Evolutionary conservation across 345 rosid species (phyloP).

Genomic region (Pugionium cornutum): DNA sequence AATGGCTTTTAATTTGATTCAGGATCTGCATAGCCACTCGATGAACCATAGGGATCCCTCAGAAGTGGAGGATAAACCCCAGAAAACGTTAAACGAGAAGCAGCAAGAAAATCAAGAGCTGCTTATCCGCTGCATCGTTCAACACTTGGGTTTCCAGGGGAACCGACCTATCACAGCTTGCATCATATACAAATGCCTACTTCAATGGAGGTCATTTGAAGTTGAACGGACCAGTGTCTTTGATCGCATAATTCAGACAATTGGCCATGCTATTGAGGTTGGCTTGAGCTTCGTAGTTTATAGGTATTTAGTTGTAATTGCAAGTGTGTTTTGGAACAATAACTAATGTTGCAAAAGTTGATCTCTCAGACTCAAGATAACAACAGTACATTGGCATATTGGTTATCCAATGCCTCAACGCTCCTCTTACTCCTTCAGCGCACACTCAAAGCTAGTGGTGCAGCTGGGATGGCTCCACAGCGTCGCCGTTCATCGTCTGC

Average conservation of each 20-base stretch:
- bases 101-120: slow-evolving; percentile 96
- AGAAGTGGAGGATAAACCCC: slow-evolving; percentile 83
- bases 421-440: slow-evolving; percentile 89
- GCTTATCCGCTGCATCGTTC: slow-evolving; percentile 89
- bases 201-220: slow-evolving; percentile 98
- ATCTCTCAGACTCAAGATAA: slow-evolving; percentile 77
- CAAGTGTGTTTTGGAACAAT: background rate
- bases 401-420: slow-evolving; percentile 95
- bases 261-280: slow-evolving; percentile 92
- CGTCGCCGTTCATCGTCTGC: slow-evolving; percentile 95
- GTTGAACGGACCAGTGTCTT: slow-evolving; percentile 90
- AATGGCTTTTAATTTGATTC: slow-evolving; percentile 28
- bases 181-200: slow-evolving; percentile 84
- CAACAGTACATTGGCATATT: slow-evolving; percentile 78
- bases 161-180: slow-evolving; percentile 90
- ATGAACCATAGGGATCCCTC: slow-evolving; percentile 63
- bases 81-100: slow-evolving; percentile 85
- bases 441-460: slow-evolving; percentile 91
- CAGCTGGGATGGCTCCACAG: slow-evolving; percentile 96
- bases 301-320: slow-evolving; percentile 2
- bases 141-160: slow-evolving; percentile 76
- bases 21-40: slow-evolving; percentile 81
- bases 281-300: slow-evolving; percentile 23
- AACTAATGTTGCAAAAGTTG: background rate
- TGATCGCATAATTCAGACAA: slow-evolving; percentile 90